A percentile compares a stretch with the other conserved stretches of the same genome.
phyloP scores from a whole-genome alignment of 2,329 filamentous ascomycete species.

The Parastagonospora avenae region DNA sequence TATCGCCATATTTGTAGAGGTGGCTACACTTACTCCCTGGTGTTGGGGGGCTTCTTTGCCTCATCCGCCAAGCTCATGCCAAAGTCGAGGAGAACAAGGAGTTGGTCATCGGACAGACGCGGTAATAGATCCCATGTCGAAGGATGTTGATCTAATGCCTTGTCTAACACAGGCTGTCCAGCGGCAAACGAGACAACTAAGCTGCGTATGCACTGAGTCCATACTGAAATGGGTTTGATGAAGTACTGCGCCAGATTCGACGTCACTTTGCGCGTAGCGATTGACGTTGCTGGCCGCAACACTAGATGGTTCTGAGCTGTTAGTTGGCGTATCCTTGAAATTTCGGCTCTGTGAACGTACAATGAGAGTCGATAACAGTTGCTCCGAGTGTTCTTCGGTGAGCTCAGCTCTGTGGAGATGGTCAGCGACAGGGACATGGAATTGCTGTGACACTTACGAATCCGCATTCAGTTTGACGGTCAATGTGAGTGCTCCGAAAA shows the following conservation, averaged over 20 bases:
- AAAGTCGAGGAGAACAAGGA: constrained; percentile 69
- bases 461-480: constrained; percentile 95
- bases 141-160: constrained; percentile 52
- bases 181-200: constrained; percentile 64
- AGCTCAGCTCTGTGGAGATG: constrained; percentile 26
- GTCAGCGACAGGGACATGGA: constrained; percentile 8
- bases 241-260: constrained; percentile 79
- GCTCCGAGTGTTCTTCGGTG: constrained; percentile 41
- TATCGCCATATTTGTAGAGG: background rate
- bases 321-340: constrained; percentile 2
- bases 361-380: constrained; percentile 45
- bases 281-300: constrained; percentile 51
- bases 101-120: constrained; percentile 56
- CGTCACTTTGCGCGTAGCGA: constrained; percentile 75
- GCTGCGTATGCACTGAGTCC: constrained; percentile 69
- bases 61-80: constrained; percentile 68
- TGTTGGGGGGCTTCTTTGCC: constrained; percentile 69
- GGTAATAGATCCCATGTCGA: constrained; percentile 53
- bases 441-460: constrained; percentile 59
- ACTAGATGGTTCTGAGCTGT: constrained; percentile 37
- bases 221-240: constrained; percentile 70
- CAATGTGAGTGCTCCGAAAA: constrained; percentile 91
- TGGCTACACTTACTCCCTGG: constrained; percentile 48
- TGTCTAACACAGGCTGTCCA: constrained; percentile 55
- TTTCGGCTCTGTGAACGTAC: constrained; percentile 16